Evolutionary conservation across 495 filamentous ascomycete species (phyloP), one percentile per base, ranked within the genome.

Genomic region (Hypoxylon cercidicola): DNA sequence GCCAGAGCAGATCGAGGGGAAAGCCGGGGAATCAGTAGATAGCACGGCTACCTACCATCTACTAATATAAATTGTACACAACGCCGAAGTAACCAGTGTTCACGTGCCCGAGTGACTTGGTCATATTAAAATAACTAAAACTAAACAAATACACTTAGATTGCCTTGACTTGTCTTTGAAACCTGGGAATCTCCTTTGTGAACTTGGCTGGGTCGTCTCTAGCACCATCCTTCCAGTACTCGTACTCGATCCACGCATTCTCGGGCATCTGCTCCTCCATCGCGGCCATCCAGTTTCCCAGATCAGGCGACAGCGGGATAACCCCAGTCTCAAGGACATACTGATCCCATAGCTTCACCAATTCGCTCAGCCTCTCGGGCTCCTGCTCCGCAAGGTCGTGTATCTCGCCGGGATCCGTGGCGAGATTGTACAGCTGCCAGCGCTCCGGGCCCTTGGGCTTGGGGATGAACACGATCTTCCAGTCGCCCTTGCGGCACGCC

Each of bases 241-340:
- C 85, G 72, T 85, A 89, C 78, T 88, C 85, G 78, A 89, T 89
- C 86, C 86, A 89, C 4, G 80, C 84, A 74, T 87, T 84, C 69
- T 89, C 86, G 1, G 80, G 80, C 86, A 89, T 89, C 79, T 89
- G 86, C 43, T 82, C 84, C 75, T 89, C 86, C 55, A 81, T 87
- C 2, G 84, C 85, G 49, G 82, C 83, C 18, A 88, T 72, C 75
- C 75, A 82, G 34, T 77, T 68, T 3, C 79, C 79, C 23, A 72
- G 43, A 19, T 69, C 71, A 1, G 71, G 71, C n/a, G 71, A 74
- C 2, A 74, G 69, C 37, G 71, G 71, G 18, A 74, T 63, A 10
- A 87, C 84, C 3, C 86, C 86, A 0, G 84, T 86, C 72, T 89
- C 86, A 11, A 87, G 60, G 13, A 87, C 85, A 25, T 80, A 82